Evolutionary conservation across 2,329 filamentous ascomycete species (phyloP).

Genomic region (Coniochaeta pulveracea): DNA sequence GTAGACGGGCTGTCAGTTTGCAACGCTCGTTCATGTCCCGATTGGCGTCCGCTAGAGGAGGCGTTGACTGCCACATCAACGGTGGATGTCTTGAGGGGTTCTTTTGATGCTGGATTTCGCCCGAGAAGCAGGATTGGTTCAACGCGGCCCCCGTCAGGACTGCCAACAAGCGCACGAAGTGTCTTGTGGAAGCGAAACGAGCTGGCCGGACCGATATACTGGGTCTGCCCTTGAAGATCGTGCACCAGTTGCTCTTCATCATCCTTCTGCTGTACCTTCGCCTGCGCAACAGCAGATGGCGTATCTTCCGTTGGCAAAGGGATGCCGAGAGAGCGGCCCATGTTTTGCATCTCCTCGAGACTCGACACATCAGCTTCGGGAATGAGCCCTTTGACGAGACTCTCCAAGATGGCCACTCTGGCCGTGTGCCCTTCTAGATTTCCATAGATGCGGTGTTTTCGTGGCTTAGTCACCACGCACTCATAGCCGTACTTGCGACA

Average conservation of each 20-base stretch:
- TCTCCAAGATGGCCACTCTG: constrained; percentile 27
- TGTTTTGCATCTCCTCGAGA: constrained; percentile 25
- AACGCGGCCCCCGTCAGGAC: constrained; percentile 14
- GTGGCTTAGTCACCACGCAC: constrained; percentile 29
- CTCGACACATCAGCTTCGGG: constrained; percentile 28
- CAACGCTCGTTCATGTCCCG: too few species aligned
- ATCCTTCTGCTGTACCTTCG: constrained; percentile 10
- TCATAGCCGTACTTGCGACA: constrained; percentile 26
- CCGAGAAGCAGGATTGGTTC: constrained; percentile 27
- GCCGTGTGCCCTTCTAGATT: constrained; percentile 27
- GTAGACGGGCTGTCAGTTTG: constrained; percentile 16
- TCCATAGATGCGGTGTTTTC: constrained; percentile 30
- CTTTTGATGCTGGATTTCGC: constrained; percentile 25
- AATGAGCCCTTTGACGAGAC: constrained; percentile 29
- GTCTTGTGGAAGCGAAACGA: constrained; percentile 28
- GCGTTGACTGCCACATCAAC: too few species aligned
- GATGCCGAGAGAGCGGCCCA: constrained; percentile 25
- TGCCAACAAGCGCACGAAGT: constrained; percentile 23
- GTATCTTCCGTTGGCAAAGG: constrained; percentile 19
- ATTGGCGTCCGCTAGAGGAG: too few species aligned
- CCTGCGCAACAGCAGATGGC: constrained; percentile 7
- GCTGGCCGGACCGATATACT: constrained; percentile 30
- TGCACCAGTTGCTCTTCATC: constrained; percentile 21
- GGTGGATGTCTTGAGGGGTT: too few species aligned
- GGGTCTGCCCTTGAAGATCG: constrained; percentile 29